Conservation (phyloP, 2,329 filamentous ascomycete genomes). For the Cercospora sp. region DNA sequence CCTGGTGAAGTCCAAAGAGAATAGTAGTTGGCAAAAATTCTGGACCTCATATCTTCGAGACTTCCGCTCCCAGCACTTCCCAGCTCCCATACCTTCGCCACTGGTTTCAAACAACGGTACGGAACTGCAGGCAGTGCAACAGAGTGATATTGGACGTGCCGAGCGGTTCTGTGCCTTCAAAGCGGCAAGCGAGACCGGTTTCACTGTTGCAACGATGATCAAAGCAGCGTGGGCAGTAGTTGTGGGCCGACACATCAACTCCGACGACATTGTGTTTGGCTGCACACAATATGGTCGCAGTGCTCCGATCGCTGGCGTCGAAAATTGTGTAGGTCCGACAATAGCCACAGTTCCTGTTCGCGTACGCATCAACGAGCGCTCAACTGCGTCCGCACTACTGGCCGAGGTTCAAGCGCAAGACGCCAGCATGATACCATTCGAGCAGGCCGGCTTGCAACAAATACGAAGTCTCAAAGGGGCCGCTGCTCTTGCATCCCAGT, state of each 20-base stretch:
- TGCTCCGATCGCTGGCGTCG: conserved; percentile 32
- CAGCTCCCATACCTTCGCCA: not conserved
- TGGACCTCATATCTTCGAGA: not conserved
- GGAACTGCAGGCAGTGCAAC: not conserved
- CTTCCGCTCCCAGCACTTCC: not conserved
- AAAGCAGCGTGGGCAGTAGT: conserved; percentile 40
- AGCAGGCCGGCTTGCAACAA: not conserved
- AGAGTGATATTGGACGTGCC: not conserved
- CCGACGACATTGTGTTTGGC: conserved; percentile 39
- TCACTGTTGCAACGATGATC: conserved; percentile 32
- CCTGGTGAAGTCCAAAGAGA: not conserved
- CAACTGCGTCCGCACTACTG: not conserved
- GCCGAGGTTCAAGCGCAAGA: not conserved
- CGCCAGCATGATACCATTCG: not conserved
- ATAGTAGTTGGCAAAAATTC: not conserved
- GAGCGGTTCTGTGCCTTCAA: not conserved
- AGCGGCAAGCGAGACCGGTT: not conserved
- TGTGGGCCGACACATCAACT: conserved; percentile 33
- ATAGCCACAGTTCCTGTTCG: conserved; percentile 45
- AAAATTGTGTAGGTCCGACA: conserved; percentile 37
- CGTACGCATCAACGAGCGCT: conserved; percentile 22
- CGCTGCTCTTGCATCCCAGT: not conserved
- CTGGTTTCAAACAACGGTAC: not conserved
- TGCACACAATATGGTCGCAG: conserved; percentile 43
- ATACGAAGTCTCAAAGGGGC: not conserved